Conservation (phyloP, 306 rosid genomes). For the Cucurbita pepo region DNA sequence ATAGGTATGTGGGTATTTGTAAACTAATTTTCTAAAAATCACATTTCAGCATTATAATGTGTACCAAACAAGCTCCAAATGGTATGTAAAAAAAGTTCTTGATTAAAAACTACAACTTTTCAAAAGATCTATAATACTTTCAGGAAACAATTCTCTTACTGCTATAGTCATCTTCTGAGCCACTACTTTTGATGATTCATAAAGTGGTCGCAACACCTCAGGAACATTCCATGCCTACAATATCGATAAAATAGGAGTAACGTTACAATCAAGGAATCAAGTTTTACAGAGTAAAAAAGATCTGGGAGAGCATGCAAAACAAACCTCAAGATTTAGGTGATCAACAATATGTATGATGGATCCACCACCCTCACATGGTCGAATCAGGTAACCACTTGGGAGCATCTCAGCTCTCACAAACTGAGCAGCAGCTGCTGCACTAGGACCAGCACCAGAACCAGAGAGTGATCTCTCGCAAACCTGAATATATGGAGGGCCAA, state of each 20-base stretch:
- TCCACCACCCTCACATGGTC: constrained; percentile 98
- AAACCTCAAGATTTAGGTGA: constrained; percentile 89
- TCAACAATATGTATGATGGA: constrained; percentile 95
- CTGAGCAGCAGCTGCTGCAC: constrained; percentile 60
- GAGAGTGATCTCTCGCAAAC: constrained; percentile 95
- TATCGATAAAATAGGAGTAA: neutral
- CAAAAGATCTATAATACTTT: neutral
- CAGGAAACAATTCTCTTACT: constrained; percentile 22
- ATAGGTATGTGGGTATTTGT: neutral
- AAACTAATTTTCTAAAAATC: neutral
- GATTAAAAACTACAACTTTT: neutral
- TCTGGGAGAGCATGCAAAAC: neutral
- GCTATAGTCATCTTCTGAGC: constrained; percentile 94
- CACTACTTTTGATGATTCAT: constrained; percentile 81
- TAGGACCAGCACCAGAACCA: constrained; percentile 84
- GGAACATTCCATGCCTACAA: constrained; percentile 91
- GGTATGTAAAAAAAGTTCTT: neutral
- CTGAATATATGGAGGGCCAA: constrained; percentile 16
- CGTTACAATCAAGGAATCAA: neutral
- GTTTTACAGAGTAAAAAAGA: neutral
- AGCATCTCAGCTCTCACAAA: constrained; percentile 77
- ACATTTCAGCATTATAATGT: neutral
- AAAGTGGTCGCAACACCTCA: constrained; percentile 88
- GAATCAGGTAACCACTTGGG: constrained; percentile 89
- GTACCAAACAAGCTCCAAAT: neutral